phyloP scores from a whole-genome alignment of 108 stramenopile genomes.

The Fragilaria radians region DNA sequence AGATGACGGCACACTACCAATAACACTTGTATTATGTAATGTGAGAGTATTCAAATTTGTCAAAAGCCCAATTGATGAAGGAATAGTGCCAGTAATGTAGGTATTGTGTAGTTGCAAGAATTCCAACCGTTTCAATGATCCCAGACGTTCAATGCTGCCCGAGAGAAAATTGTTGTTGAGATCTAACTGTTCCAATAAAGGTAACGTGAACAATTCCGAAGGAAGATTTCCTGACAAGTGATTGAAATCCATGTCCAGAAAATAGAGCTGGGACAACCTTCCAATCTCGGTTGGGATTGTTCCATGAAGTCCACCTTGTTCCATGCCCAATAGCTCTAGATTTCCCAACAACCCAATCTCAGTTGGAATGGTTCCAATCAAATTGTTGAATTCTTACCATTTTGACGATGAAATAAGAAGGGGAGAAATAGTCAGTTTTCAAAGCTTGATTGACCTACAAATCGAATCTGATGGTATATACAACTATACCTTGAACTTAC shows the following conservation, averaged over 20 bases:
- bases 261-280: slow-evolving; percentile 1
- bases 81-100: slow-evolving; percentile 49
- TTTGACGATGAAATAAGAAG: neutral
- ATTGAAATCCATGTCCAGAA: slow-evolving; percentile 42
- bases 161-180: slow-evolving; percentile 58
- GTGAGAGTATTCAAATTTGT: slow-evolving; percentile 34
- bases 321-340: slow-evolving; percentile 41
- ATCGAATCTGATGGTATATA: neutral
- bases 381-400: slow-evolving; percentile 42
- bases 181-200: slow-evolving; percentile 32
- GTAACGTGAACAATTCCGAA: slow-evolving; percentile 30
- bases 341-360: slow-evolving; percentile 41
- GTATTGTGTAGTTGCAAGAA: slow-evolving; percentile 44
- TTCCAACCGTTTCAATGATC: slow-evolving; percentile 34
- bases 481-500: slow-evolving; percentile 8
- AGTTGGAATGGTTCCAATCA: slow-evolving; percentile 44
- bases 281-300: slow-evolving; percentile 16
- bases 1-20: slow-evolving; percentile 30
- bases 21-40: slow-evolving; percentile 22
- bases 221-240: slow-evolving; percentile 33
- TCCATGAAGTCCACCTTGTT: slow-evolving; percentile 40
- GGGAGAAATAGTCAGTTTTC: too few species aligned
- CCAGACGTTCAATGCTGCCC: slow-evolving; percentile 45
- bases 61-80: slow-evolving; percentile 40
- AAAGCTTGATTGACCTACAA: neutral